Evolutionary conservation across 768 basidiomycete genomes (phyloP).

Genomic region (Tylopilus plumbeoviolaceoides): DNA sequence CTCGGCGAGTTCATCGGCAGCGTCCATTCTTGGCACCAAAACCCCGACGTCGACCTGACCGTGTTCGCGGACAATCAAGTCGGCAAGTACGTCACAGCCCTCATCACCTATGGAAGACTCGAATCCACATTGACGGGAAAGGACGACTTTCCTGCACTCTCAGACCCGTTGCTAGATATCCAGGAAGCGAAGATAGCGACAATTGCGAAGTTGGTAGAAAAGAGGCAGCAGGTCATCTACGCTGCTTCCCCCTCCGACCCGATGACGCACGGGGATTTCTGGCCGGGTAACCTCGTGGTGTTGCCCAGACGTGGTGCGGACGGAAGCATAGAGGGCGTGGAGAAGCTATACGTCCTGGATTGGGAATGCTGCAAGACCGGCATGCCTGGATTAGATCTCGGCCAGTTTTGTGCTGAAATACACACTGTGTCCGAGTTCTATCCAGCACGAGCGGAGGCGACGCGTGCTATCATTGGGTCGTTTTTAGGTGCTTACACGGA

Average conservation of each 20-base stretch:
- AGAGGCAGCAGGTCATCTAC: slow-evolving; percentile 29
- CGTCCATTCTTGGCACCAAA: slow-evolving; percentile 48
- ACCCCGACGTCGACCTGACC: slow-evolving; percentile 25
- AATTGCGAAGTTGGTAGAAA: slow-evolving; percentile 32
- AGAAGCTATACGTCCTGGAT: slow-evolving; percentile 50
- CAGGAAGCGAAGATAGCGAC: slow-evolving; percentile 32
- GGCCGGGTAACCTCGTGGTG: slow-evolving; percentile 68
- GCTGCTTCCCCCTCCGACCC: slow-evolving; percentile 27
- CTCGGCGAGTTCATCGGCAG: slow-evolving; percentile 53
- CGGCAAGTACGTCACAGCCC: slow-evolving; percentile 39
- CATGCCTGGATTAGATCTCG: slow-evolving; percentile 54
- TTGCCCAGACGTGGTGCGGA: slow-evolving; percentile 27
- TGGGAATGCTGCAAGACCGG: slow-evolving; percentile 64
- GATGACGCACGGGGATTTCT: slow-evolving; percentile 56
- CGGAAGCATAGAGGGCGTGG: slow-evolving; percentile 28
- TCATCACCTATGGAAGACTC: slow-evolving; percentile 43
- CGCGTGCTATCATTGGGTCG: slow-evolving; percentile 35
- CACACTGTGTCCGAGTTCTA: slow-evolving; percentile 47
- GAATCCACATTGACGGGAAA: slow-evolving; percentile 35
- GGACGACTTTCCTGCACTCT: slow-evolving; percentile 32
- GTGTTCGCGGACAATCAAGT: slow-evolving; percentile 39
- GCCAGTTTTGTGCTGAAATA: slow-evolving; percentile 63
- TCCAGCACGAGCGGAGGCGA: slow-evolving; percentile 35
- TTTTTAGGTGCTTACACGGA: slow-evolving; percentile 47
- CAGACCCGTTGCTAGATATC: slow-evolving; percentile 41